Base-by-base conservation (phyloP, 306 rosid genomes). In the Canavalia ensiformis region DNA sequence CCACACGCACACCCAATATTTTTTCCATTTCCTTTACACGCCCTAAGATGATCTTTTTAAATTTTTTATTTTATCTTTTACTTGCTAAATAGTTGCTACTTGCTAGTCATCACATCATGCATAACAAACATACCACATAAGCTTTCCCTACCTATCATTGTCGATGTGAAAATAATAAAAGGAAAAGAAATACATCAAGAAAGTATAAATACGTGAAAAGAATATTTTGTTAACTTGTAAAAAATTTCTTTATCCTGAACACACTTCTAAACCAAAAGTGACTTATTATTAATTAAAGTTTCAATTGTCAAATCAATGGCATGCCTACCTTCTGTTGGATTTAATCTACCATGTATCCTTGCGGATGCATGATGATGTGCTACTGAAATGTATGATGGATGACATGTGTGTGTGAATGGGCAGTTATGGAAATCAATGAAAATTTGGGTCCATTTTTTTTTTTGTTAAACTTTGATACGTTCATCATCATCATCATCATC, bases 401-500 rank as follows among this genome's bases (percentile, higher is more conserved):
- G 76, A 42, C 78, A 72, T 81, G 50, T 3, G 10, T 81, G 59
- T 1, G 8, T 9, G 45, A 33, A 78, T 70, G 92, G 90, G 88
- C 76, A 82, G 57, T 82, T 50, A 3, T 31, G 87, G 74, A 84
- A 91, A 80, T 76, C 70, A 33, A 25, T 8, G 13, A n/a, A 83
- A 66, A 57, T 2, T 34, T 63, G 82, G 86, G 64, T 73, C 75
- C 49, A 55, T 42, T 81, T 35, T 60, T 47, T 55, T 50, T 33
- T 59, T 59, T 83, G 6, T 54, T 45, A 31, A 37, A 50, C 68
- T 55, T 79, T 37, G 55, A 41, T 72, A 83, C 87, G 81, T 81
- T 63, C 83, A 81, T 87, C 83, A 69, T 76, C 88, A 69, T 76
- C 88, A 82, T 77, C 81, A 50, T 65, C 33, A 68, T 37, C 83